Evolutionary conservation across 2,329 filamentous ascomycete genomes (phyloP).

Genomic region (Ramichloridium luteum): DNA sequence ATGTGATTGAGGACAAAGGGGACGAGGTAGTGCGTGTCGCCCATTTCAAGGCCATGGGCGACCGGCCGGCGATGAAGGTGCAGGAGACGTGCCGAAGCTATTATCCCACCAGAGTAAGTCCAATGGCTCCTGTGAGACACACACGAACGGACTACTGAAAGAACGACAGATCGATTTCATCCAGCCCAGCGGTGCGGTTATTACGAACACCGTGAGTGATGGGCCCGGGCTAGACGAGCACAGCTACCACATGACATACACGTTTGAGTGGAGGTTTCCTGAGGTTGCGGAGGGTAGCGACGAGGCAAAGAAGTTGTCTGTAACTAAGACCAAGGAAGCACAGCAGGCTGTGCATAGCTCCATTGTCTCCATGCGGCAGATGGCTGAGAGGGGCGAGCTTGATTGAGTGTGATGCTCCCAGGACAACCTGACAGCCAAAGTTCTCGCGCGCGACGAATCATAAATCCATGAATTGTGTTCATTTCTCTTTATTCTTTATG

Average conservation of each 20-base stretch:
- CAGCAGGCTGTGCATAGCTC: conserved; percentile 32
- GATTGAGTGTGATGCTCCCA: conserved; percentile 10
- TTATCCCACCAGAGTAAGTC: conserved; percentile 29
- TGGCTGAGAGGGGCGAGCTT: conserved; percentile 24
- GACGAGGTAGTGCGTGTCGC: conserved; percentile 27
- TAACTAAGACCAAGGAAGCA: conserved; percentile 21
- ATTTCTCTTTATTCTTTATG: too few species aligned
- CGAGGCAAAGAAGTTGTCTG: conserved; percentile 21
- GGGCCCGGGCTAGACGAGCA: conserved; percentile 23
- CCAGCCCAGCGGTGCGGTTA: conserved; percentile 30
- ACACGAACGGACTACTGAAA: not conserved
- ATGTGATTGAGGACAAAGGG: conserved; percentile 29
- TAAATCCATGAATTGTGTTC: too few species aligned
- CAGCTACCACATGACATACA: conserved; percentile 35
- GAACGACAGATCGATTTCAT: conserved; percentile 37
- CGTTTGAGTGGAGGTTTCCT: conserved; percentile 31
- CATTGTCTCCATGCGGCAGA: conserved; percentile 32
- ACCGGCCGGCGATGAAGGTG: conserved; percentile 19
- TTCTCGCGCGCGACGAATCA: too few species aligned
- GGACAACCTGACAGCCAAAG: too few species aligned
- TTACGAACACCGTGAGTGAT: conserved; percentile 34
- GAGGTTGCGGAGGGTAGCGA: conserved; percentile 26
- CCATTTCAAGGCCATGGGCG: conserved; percentile 27
- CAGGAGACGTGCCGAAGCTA: conserved; percentile 29
- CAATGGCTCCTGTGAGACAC: conserved; percentile 3